Conservation (phyloP, 345 rosid species). For the Gossypioides kirkii region DNA sequence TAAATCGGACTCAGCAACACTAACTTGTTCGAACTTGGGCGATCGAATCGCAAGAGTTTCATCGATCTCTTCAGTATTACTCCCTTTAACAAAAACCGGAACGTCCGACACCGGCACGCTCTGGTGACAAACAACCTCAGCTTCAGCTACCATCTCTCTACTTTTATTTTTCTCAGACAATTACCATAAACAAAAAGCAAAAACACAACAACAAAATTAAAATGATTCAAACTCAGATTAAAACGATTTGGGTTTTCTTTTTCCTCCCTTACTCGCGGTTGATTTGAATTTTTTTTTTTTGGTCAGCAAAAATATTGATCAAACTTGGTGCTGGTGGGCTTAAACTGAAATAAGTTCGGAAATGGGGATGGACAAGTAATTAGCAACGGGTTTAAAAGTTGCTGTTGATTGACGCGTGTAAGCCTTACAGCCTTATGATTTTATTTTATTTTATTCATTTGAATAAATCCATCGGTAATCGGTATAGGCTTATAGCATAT, state of each 20-base stretch:
- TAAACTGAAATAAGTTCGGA: constrained; percentile 5
- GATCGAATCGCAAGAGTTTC: constrained; percentile 26
- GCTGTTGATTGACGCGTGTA: constrained; percentile 36
- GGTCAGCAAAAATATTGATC: constrained; percentile 10
- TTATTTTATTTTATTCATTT: background rate
- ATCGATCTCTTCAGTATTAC: constrained; percentile 27
- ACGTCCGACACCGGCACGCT: constrained; percentile 50
- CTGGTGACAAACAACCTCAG: constrained; percentile 47
- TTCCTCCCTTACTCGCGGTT: background rate
- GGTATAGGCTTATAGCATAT: no score
- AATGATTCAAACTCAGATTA: background rate
- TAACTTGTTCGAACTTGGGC: constrained; percentile 28
- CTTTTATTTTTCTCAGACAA: constrained; percentile 8
- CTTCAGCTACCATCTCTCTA: constrained; percentile 53
- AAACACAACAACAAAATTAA: background rate
- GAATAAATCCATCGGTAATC: no score
- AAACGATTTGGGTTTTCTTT: background rate
- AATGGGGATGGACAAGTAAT: constrained; percentile 27
- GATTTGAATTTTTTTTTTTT: background rate
- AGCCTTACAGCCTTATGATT: constrained; percentile 18
- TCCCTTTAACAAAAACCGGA: constrained; percentile 28
- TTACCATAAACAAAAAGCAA: constrained; percentile 1
- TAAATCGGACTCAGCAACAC: constrained; percentile 35
- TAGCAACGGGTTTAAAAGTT: constrained; percentile 27
- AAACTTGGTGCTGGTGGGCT: background rate